Percentiles rank a stretch among this genome's conserved stretches.
Conservation (phyloP, 2,329 filamentous ascomycete genomes). For the Verticillium longisporum region DNA sequence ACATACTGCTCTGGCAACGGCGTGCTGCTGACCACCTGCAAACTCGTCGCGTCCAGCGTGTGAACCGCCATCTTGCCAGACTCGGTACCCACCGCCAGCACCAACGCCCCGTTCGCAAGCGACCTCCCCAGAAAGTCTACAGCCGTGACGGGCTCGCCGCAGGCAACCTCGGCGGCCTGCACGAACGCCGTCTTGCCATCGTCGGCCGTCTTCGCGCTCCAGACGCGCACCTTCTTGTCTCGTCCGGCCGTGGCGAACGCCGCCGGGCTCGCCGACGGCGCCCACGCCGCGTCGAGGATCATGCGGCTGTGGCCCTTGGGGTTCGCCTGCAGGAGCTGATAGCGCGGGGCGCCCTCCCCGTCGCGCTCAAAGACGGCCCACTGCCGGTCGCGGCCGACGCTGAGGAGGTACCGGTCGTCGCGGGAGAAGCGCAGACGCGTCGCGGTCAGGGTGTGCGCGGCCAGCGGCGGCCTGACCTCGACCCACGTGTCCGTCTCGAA, state of each 20-base stretch:
- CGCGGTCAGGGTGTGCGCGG: slow-evolving; percentile 81
- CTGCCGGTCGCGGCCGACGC: slow-evolving; percentile 84
- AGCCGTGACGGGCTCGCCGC: slow-evolving; percentile 60
- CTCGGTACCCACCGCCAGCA: slow-evolving; percentile 54
- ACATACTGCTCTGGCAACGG: slow-evolving; percentile 32
- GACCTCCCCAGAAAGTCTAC: slow-evolving; percentile 52
- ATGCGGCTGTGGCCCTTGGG: slow-evolving; percentile 85
- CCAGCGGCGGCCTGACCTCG: slow-evolving; percentile 74
- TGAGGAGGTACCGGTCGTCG: slow-evolving; percentile 70
- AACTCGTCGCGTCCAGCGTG: slow-evolving; percentile 29
- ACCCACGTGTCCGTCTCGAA: slow-evolving; percentile 87
- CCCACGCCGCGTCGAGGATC: slow-evolving; percentile 87
- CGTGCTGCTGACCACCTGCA: slow-evolving; percentile 26
- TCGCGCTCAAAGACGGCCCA: slow-evolving; percentile 73
- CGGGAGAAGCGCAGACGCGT: slow-evolving; percentile 73
- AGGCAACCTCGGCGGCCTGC: slow-evolving; percentile 45
- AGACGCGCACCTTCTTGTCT: slow-evolving; percentile 78
- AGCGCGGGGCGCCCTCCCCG: slow-evolving; percentile 31
- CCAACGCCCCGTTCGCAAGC: slow-evolving; percentile 22
- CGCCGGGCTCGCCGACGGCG: slow-evolving; percentile 39
- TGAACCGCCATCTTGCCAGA: slow-evolving; percentile 39
- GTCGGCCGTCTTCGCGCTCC: slow-evolving; percentile 34
- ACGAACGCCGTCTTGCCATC: slow-evolving; percentile 34
- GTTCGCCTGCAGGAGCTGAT: slow-evolving; percentile 56
- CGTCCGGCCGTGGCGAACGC: slow-evolving; percentile 82